These are phyloP conservation scores for Blastocystis sp. DNA, from an alignment of 352 stramenopile genomes.

Conservation along the genomic window DNA sequence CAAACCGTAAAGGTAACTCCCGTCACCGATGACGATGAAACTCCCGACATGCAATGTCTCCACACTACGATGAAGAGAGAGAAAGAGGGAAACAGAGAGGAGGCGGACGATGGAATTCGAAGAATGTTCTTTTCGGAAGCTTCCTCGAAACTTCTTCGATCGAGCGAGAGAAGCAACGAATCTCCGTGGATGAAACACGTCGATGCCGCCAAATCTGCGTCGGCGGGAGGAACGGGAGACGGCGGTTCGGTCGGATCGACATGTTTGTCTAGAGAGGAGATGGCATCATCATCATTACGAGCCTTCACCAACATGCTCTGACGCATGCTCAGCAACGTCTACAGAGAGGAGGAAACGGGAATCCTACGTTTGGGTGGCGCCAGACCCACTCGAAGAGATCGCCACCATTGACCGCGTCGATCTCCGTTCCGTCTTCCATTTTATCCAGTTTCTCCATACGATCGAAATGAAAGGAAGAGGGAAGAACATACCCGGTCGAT, in stretches of 20 bases:
- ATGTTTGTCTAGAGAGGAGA: too few species aligned
- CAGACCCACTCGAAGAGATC: constrained; percentile 12
- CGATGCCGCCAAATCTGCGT: not conserved
- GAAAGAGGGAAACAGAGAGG: not conserved
- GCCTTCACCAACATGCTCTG: not conserved
- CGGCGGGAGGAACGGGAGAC: too few species aligned
- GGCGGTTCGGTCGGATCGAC: too few species aligned
- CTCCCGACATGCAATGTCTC: not conserved
- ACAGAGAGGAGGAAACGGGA: not conserved
- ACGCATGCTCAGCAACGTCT: not conserved
- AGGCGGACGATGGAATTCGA: not conserved
- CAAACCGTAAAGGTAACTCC: not conserved
- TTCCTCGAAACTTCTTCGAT: not conserved
- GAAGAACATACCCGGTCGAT: not conserved
- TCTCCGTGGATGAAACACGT: not conserved
- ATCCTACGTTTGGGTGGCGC: not conserved
- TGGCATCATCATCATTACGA: not conserved
- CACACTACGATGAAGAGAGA: not conserved
- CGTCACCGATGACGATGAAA: not conserved
- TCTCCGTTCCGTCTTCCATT: not conserved
- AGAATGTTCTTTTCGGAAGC: not conserved
- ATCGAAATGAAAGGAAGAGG: not conserved
- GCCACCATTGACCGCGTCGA: not conserved
- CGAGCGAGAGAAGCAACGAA: not conserved
- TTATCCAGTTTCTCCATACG: not conserved